A percentile compares a stretch with the other conserved stretches of the same genome.
Conservation (phyloP, 768 basidiomycete genomes). For the Leccinum broughii region DNA sequence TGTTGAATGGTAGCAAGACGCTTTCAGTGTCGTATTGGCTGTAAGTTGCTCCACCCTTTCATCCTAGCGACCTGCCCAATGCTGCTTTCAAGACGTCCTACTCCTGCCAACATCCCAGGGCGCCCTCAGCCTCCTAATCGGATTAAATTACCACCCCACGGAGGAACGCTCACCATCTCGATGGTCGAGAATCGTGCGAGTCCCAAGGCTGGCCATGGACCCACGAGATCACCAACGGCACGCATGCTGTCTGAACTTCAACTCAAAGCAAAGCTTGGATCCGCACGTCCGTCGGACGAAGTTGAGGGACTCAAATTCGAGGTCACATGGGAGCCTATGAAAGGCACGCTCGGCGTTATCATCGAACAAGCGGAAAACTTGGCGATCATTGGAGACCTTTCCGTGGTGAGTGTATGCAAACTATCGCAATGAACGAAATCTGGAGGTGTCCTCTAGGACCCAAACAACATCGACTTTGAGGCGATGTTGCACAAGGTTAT, state of each 20-base stretch:
- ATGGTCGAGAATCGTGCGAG: slow-evolving; percentile 55
- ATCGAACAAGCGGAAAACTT: slow-evolving; percentile 50
- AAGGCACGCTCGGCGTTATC: slow-evolving; percentile 61
- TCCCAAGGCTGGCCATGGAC: slow-evolving; percentile 40
- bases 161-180: slow-evolving; percentile 73
- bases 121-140: slow-evolving; percentile 31
- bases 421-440: not conserved
- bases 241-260: slow-evolving; percentile 63
- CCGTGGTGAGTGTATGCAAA: slow-evolving; percentile 51
- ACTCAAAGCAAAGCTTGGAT: slow-evolving; percentile 59
- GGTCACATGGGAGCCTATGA: slow-evolving; percentile 78
- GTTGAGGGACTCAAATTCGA: slow-evolving; percentile 67
- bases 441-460: slow-evolving; percentile 43
- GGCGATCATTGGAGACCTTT: slow-evolving; percentile 43
- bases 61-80: slow-evolving; percentile 5
- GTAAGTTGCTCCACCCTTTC: slow-evolving; percentile 43
- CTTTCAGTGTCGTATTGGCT: slow-evolving; percentile 86
- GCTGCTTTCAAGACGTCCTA: slow-evolving; percentile 38
- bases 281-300: slow-evolving; percentile 63
- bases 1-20: slow-evolving; percentile 65
- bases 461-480: slow-evolving; percentile 75
- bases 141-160: slow-evolving; percentile 55
- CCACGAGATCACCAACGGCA: slow-evolving; percentile 53
- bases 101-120: slow-evolving; percentile 31
- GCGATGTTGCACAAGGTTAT: slow-evolving; percentile 63